Evolutionary conservation across 208 protist species (phyloP), one percentile per base, ranked within the genome.

Genomic region (Herpetomonas muscarum): DNA sequence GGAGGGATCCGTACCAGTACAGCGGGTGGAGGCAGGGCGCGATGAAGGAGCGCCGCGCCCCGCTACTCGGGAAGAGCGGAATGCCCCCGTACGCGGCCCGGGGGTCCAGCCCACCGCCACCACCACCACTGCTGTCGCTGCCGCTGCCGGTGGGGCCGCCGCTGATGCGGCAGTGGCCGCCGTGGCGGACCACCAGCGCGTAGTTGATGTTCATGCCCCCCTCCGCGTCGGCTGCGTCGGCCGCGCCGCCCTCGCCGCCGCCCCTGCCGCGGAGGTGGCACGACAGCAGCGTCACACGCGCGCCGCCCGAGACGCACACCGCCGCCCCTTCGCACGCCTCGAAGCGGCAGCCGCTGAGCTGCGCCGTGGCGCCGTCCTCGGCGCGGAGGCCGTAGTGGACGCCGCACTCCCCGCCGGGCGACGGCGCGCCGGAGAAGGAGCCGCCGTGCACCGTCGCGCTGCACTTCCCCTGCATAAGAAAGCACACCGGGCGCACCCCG

Each of bases 351-450:
- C 69, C 55, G 31, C 73, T 64, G 5, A 90, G 55, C 45, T 58
- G 76, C 0, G 62, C 71, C 30, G 76, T 66, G 0, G 75, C 77
- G 12, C 67, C 69, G 41, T 58, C 72, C 17, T 61, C 70, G 55
- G 75, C 83, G 52, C 67, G 76, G 42, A 90, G 61, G 44, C 70
- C 82, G 55, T 67, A 83, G 48, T 64, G 64, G 17, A 70, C 64
- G 22, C 44, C 44, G 34, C 34, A 17, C 9, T 39, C 34, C 9
- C 9, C 9, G 34, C 13, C 34, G 34, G 34, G 34, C 9, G 6
- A 6, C 9, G 34, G 9, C 9, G 9, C 34, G 34, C 9, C 34
- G 34, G 34, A 39, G 9, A 13, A 39, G 34, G 13, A 39, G 9
- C 6, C 34, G 9, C 34, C 34, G 13, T 39, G 34, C 34, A 39